Evolutionary conservation across 164 flowering plant species (phyloP).

Genomic region (Tetracentron sinense): DNA sequence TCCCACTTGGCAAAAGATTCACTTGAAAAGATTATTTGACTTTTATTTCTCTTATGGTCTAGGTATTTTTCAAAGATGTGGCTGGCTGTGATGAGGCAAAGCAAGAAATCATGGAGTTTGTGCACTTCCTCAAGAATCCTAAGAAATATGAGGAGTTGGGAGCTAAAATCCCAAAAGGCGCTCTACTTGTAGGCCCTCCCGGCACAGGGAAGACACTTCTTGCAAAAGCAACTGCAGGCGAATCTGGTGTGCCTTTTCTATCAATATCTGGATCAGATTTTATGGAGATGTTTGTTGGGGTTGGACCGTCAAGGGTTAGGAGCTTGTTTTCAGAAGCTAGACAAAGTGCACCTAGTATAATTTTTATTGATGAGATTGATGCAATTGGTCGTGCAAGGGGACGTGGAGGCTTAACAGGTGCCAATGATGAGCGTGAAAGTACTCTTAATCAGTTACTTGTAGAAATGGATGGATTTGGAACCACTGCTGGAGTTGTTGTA

Average conservation of each 20-base stretch:
- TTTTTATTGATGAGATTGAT: slow-evolving; percentile 93
- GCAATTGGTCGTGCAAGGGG: slow-evolving; percentile 95
- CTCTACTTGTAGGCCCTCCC: slow-evolving; percentile 89
- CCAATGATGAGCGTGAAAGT: slow-evolving; percentile 25
- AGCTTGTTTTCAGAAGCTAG: slow-evolving; percentile 85
- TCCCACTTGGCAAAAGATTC: neutral
- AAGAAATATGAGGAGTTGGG: slow-evolving; percentile 86
- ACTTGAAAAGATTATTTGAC: neutral
- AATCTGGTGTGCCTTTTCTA: slow-evolving; percentile 81
- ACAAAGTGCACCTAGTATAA: slow-evolving; percentile 81
- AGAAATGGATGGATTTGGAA: slow-evolving; percentile 25
- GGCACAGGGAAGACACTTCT: slow-evolving; percentile 97
- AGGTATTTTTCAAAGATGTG: slow-evolving; percentile 87
- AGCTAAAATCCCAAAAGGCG: slow-evolving; percentile 93
- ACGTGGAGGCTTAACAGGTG: slow-evolving; percentile 68
- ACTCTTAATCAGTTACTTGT: slow-evolving; percentile 19
- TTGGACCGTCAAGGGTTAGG: slow-evolving; percentile 89
- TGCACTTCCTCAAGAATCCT: slow-evolving; percentile 87
- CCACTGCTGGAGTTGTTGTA: slow-evolving; percentile 21
- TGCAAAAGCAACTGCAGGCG: slow-evolving; percentile 95
- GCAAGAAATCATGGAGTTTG: slow-evolving; percentile 95
- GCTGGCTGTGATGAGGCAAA: slow-evolving; percentile 98
- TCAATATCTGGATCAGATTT: slow-evolving; percentile 92
- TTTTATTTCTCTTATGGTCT: slow-evolving; percentile 13
- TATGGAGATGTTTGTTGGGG: slow-evolving; percentile 96